These are phyloP conservation scores for Fallopia convolvulus DNA, from an alignment of 148 eudicot genomes.

Conservation along the genomic window DNA sequence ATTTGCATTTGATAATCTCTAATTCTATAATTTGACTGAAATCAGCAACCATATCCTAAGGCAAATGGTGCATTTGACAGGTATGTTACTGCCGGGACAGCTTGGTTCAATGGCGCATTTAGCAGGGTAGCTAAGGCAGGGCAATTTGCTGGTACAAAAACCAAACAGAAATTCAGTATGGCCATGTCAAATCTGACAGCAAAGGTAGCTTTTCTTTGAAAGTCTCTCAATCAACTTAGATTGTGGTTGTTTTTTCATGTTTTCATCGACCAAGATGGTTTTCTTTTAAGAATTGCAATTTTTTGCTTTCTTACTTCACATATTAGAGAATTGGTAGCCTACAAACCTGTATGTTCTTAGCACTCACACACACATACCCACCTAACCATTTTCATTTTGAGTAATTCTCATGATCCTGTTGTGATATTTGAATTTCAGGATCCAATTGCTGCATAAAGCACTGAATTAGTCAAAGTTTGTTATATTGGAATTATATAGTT, in stretches of 20 bases:
- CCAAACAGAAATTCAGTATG: conserved; percentile 61
- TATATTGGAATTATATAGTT: background rate
- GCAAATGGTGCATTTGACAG: conserved; percentile 20
- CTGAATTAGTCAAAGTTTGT: background rate
- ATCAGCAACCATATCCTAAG: background rate
- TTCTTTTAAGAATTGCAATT: no score
- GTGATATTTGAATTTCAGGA: background rate
- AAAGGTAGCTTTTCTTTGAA: conserved; percentile 37
- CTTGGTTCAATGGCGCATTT: conserved; percentile 92
- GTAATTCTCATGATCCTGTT: background rate
- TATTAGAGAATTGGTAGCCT: background rate
- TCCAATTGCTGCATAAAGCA: background rate
- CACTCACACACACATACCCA: no score
- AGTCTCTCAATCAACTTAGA: background rate
- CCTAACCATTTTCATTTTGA: background rate
- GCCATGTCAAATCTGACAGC: conserved; percentile 74
- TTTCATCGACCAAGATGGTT: background rate
- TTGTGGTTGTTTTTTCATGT: background rate
- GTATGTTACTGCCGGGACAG: conserved; percentile 83
- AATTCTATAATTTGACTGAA: background rate
- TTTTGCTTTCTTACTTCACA: background rate
- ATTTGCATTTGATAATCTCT: background rate
- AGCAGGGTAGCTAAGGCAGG: conserved; percentile 83
- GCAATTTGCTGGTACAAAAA: conserved; percentile 79
- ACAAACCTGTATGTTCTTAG: background rate